phyloP scores from a whole-genome alignment of 768 basidiomycete species.

The Nidularia sp. region DNA sequence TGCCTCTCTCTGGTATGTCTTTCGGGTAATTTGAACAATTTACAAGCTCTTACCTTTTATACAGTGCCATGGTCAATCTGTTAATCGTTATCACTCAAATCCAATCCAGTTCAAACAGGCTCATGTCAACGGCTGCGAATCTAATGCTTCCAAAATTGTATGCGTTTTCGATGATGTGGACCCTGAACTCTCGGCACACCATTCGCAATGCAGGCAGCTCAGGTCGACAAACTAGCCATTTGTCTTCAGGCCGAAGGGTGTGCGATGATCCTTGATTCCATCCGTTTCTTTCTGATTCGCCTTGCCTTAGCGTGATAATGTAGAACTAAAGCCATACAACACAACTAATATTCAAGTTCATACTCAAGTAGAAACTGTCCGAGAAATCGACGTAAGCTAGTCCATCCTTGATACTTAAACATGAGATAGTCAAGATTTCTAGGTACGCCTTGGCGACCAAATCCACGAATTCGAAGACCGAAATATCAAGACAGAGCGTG shows the following conservation, averaged over 20 bases:
- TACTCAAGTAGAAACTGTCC: constrained; percentile 17
- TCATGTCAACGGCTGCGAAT: constrained; percentile 24
- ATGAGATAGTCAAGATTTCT: no score
- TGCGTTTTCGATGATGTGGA: constrained; percentile 33
- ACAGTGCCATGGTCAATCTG: constrained; percentile 27
- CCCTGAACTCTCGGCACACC: constrained; percentile 21
- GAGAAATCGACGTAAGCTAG: constrained; percentile 18
- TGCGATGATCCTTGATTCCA: not conserved
- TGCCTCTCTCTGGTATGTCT: constrained; percentile 24
- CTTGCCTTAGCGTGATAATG: constrained; percentile 5
- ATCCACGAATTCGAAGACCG: no score
- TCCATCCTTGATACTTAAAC: not conserved
- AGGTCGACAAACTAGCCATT: constrained; percentile 6
- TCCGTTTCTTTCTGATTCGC: not conserved
- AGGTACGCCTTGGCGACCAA: no score
- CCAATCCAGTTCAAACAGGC: constrained; percentile 11
- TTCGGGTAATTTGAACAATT: not conserved
- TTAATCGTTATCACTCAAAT: constrained; percentile 22
- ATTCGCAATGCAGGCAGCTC: constrained; percentile 12
- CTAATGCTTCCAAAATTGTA: constrained; percentile 25
- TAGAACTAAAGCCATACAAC: constrained; percentile 12
- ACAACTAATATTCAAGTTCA: constrained; percentile 3
- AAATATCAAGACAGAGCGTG: no score
- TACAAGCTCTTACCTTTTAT: not conserved
- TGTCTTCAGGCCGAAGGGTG: constrained; percentile 1